Evolutionary conservation across 192 early-diverging fungal species (phyloP).

Genomic region (Diversispora epigaea): DNA sequence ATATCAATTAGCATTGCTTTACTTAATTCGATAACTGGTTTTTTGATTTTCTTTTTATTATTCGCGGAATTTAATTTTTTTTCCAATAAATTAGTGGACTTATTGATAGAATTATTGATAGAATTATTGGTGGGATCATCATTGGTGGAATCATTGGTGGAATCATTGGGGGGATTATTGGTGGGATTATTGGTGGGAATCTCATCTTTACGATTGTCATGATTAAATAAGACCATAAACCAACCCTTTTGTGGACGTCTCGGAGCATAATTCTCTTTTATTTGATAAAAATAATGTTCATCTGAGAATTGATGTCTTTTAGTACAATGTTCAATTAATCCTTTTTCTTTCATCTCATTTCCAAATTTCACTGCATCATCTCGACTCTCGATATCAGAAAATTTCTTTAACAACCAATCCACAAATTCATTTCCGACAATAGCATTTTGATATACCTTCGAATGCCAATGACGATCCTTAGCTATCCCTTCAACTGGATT

Average conservation of each 20-base stretch:
- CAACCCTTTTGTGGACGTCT: neutral
- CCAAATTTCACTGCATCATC: conserved; percentile 78
- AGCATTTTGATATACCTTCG: conserved; percentile 62
- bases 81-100: no score
- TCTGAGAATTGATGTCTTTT: conserved; percentile 76
- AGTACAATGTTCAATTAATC: conserved; percentile 65
- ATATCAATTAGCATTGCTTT: conserved; percentile 75
- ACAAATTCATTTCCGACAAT: conserved; percentile 85
- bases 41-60: neutral
- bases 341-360: conserved; percentile 71
- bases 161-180: no score
- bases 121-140: no score
- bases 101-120: no score
- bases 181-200: no score
- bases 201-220: no score
- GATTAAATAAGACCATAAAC: no score
- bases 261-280: conserved; percentile 55
- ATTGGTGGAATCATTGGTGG: no score
- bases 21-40: conserved; percentile 54
- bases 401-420: conserved; percentile 81
- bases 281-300: conserved; percentile 85
- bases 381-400: conserved; percentile 72
- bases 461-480: conserved; percentile 85
- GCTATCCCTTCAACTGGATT: conserved; percentile 69
- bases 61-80: no score